phyloP scores from a whole-genome alignment of 78 protist species.

The Acrasis kona region DNA sequence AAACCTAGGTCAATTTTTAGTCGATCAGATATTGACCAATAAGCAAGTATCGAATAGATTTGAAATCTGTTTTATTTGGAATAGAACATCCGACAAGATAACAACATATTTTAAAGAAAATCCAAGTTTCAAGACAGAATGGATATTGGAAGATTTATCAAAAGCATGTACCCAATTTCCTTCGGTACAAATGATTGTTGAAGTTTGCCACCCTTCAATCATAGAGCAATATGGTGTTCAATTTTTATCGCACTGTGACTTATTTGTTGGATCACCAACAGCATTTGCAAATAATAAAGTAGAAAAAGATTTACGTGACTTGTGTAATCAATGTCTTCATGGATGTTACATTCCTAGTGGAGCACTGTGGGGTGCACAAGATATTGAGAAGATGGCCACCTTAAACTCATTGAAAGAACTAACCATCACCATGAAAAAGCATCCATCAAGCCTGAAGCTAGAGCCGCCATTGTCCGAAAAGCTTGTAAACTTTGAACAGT shows the following conservation, averaged over 20 bases:
- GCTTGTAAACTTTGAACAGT: background rate
- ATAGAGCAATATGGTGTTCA: background rate
- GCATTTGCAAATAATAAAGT: slow-evolving; percentile 6
- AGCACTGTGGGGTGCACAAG: slow-evolving; percentile 45
- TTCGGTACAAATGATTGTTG: slow-evolving; percentile 31
- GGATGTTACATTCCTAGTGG: slow-evolving; percentile 32
- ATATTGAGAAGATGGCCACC: slow-evolving; percentile 34
- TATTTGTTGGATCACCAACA: slow-evolving; percentile 31
- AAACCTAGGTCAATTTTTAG: background rate
- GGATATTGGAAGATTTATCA: background rate
- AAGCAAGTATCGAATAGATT: background rate
- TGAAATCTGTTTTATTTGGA: slow-evolving; percentile 30
- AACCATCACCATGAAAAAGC: slow-evolving; percentile 34
- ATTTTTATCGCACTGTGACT: background rate
- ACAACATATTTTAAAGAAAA: background rate
- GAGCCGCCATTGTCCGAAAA: background rate
- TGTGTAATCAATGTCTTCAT: background rate
- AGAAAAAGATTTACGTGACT: background rate
- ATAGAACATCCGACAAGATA: slow-evolving; percentile 1
- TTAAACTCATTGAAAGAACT: slow-evolving; percentile 2
- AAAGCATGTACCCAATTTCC: too few species aligned
- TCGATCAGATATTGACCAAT: background rate
- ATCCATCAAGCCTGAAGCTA: slow-evolving; percentile 3
- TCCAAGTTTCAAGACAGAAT: background rate
- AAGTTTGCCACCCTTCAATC: slow-evolving; percentile 32